Base-by-base conservation (phyloP, 2,329 filamentous ascomycete genomes). In the Penicillium sp. region DNA sequence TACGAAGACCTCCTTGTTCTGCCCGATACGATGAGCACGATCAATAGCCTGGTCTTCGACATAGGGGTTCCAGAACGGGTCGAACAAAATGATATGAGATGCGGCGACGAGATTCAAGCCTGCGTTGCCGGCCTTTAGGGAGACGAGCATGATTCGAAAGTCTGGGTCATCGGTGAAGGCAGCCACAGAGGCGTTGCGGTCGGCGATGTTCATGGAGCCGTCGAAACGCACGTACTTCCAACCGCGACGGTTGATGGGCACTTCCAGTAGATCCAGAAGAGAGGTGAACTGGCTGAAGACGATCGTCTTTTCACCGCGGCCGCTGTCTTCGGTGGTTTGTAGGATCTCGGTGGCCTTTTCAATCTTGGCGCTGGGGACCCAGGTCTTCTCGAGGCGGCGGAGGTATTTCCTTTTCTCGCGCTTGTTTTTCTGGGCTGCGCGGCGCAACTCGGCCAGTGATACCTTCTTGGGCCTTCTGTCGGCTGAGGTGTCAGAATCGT, bases 51-150 rank as follows among this genome's bases (percentile, higher is more conserved):
- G 91, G 70, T 90, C 89, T 71, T 95, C 91, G 42, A 95, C 87
- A 65, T 87, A 95, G 0, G 90, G 91, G 56, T 95, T 96, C 89
- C 89, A 95, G 73, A 95, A 95, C 0, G 90, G 90, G 65, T 95
- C 90, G 64, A 95, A 83, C 56, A 95, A 87, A 67, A 96, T 89
- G 58, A 95, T 88, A 55, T 89, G 86, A 1, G 84, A 89, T 0
- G 90, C 91, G 15, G 83, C 82, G 33, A 87, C 88, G 20, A 96
- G 78, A 63, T 96, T 96, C 40, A 96, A 79, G 1, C 91, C 91
- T 0, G 90, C 84, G 60, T 92, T 92, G 29, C 88, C 88, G 1
- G 88, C 88, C 61, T 88, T 89, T 42, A 92, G 75, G 1, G 86
- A 90, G 2, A 91, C 81, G 3, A 93, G 77, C 79, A 93, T 87